Evolutionary conservation across 371 early-diverging fungal genomes (phyloP).

Genomic region (Apophysomyces variabilis): DNA sequence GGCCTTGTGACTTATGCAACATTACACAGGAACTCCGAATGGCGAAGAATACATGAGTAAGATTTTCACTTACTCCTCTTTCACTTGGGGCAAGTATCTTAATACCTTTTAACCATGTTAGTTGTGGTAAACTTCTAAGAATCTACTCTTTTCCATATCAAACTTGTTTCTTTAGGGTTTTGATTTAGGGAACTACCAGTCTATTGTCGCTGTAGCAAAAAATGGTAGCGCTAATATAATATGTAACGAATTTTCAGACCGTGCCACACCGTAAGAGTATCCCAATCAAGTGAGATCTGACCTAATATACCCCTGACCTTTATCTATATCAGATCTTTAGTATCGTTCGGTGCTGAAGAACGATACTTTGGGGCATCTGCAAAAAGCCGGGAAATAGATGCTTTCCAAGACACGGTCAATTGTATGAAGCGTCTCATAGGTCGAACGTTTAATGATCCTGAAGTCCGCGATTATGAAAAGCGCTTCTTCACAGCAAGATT

Average conservation of each 20-base stretch:
- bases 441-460: conserved; percentile 87
- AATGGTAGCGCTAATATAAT: conserved; percentile 97
- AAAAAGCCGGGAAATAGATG: conserved; percentile 89
- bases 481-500: conserved; percentile 79
- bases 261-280: conserved; percentile 87
- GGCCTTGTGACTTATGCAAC: no score
- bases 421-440: conserved; percentile 95
- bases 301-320: background rate
- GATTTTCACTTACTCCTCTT: no score
- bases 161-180: conserved; percentile 63
- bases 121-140: conserved; percentile 44
- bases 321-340: conserved; percentile 62
- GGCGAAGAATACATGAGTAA: no score
- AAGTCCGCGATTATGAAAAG: conserved; percentile 81
- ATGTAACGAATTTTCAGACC: conserved; percentile 92
- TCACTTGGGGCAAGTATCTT: no score
- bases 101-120: conserved; percentile 30
- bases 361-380: conserved; percentile 93
- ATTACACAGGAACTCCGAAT: no score
- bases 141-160: background rate
- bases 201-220: conserved; percentile 93
- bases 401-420: conserved; percentile 92
- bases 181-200: conserved; percentile 93
- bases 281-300: background rate
- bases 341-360: conserved; percentile 93